Evolutionary conservation across 164 flowering plant species (phyloP).

Genomic region (grape (Vitis vinifera)): ASM3070453v1 NC_081814.1:1381001-1381500

Average conservation of each 20-base stretch:
- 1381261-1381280: too few relatives aligned
- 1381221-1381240: too few relatives aligned
- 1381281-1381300: too few relatives aligned
- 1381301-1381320: too few relatives aligned
- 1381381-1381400: too few relatives aligned
- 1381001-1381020: slow-evolving; percentile 65
- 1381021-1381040: slow-evolving; percentile 67
- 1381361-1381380: too few relatives aligned
- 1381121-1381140: background rate
- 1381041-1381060: slow-evolving; percentile 38
- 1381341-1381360: too few relatives aligned
- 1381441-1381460: background rate
- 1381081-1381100: background rate
- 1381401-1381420: too few relatives aligned
- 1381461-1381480: slow-evolving; percentile 16
- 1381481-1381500: slow-evolving; percentile 62
- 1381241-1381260: too few relatives aligned
- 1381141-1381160: background rate
- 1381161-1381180: background rate
- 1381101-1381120: background rate
- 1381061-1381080: background rate
- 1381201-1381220: too few relatives aligned
- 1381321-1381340: too few relatives aligned
- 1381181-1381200: too few relatives aligned
- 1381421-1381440: background rate